phyloP scores from a whole-genome alignment of 352 stramenopile species.

The Globisporangium abappressorium region DNA sequence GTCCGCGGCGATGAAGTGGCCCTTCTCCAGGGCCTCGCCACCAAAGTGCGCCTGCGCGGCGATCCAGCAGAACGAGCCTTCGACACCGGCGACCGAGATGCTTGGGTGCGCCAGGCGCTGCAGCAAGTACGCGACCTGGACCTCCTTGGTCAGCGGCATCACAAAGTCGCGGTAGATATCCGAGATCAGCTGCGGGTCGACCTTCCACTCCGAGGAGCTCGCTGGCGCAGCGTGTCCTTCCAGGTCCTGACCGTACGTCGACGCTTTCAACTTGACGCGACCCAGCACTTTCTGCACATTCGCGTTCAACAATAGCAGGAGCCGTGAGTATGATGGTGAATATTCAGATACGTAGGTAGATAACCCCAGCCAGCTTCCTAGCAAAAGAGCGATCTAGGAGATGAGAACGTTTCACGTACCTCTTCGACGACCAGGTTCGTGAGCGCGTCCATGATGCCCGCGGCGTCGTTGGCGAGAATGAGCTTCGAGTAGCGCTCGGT shows the following conservation, averaged over 20 bases:
- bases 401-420: slow-evolving; percentile 31
- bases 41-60: slow-evolving; percentile 68
- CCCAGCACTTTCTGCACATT: slow-evolving; percentile 76
- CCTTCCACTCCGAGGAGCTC: slow-evolving; percentile 79
- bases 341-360: neutral
- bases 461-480: slow-evolving; percentile 90
- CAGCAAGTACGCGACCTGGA: slow-evolving; percentile 93
- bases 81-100: slow-evolving; percentile 62
- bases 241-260: slow-evolving; percentile 92
- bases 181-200: slow-evolving; percentile 96
- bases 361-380: neutral
- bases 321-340: neutral
- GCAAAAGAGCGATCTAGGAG: neutral
- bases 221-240: slow-evolving; percentile 33
- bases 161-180: slow-evolving; percentile 97
- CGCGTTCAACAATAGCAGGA: neutral
- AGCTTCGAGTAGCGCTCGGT: slow-evolving; percentile 91
- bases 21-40: slow-evolving; percentile 34
- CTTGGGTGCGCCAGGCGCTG: slow-evolving; percentile 76
- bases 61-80: slow-evolving; percentile 79
- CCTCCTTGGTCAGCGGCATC: slow-evolving; percentile 98
- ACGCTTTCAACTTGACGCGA: slow-evolving; percentile 95
- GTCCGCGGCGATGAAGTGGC: slow-evolving; percentile 54
- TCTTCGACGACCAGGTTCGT: slow-evolving; percentile 94
- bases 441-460: slow-evolving; percentile 95